Percentiles rank a stretch among this genome's conserved stretches.
Evolutionary conservation across 331 rosid genomes (phyloP).

Genomic region (Quercus tomentella): DNA sequence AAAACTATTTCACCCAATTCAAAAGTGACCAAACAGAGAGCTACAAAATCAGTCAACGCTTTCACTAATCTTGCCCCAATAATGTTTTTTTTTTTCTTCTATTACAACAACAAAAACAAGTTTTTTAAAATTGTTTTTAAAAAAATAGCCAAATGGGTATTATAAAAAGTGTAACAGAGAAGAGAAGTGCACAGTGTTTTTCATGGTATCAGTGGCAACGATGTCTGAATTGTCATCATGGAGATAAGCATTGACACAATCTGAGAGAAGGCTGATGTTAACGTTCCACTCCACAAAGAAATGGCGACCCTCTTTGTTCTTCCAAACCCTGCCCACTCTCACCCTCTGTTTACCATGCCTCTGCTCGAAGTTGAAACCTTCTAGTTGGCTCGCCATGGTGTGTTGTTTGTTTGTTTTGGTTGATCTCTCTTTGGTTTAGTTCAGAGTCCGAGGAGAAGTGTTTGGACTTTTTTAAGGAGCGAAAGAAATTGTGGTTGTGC

Average conservation of each 20-base stretch:
- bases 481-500: too few species aligned
- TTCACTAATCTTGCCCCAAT: too few species aligned
- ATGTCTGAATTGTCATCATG: constrained; percentile 69
- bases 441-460: too few species aligned
- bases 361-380: constrained; percentile 72
- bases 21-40: neutral
- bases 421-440: too few species aligned
- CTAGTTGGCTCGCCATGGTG: constrained; percentile 36
- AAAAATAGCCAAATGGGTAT: too few species aligned
- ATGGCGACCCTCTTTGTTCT: constrained; percentile 49
- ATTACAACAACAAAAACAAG: neutral
- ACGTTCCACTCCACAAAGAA: constrained; percentile 86
- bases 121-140: too few species aligned
- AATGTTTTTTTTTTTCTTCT: neutral
- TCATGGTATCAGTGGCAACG: constrained; percentile 94
- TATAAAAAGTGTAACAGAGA: neutral
- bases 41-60: neutral
- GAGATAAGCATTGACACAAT: constrained; percentile 61
- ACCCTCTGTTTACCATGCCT: constrained; percentile 83
- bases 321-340: constrained; percentile 83
- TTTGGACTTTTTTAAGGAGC: too few species aligned
- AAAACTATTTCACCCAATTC: neutral
- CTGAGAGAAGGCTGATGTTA: constrained; percentile 64
- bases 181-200: constrained; percentile 58
- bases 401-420: neutral